Base-by-base conservation (phyloP, 2,329 filamentous ascomycete genomes). In the Rhinocladiella mackenziei region DNA sequence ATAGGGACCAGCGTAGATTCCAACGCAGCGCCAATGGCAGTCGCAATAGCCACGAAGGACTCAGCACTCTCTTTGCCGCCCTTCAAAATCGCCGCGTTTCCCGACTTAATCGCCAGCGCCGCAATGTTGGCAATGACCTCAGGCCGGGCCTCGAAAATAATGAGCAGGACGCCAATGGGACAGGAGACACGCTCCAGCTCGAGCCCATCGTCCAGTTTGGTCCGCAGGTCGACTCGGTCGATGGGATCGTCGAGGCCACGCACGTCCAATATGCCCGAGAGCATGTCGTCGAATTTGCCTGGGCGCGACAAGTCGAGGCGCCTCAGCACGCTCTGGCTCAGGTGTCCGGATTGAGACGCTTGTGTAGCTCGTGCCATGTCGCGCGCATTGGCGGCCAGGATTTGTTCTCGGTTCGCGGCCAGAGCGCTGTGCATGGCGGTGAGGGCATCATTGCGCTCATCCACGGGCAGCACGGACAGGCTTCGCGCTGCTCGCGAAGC, bases 91-190 rank as follows among this genome's bases (percentile, higher is more conserved):
- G 89, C 92, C 25, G 92, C 86, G 66, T 98, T 98, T 59, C 89
- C 92, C 9, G 91, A 97, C 66, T 98, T 98, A 67, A 98, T 86
- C 26, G 92, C 89, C 17, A 98, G 75, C 3, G 89, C 87, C 51
- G 92, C 89, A 61, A 98, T 97, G 66, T 98, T 98, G 62, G 91
- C 92, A 61, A 98, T 96, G 54, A 98, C 92, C 69, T 98, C 92
- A 5, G 92, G 92, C 5, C 92, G 84, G 25, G 92, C 92, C 70
- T 98, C 92, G 62, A 98, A 98, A 61, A 98, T 97, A 68, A 98
- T 92, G 56, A 98, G 78, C 30, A 98, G 78, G n/a, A 97, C 89
- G 48, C 92, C 92, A 57, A 98, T 97, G 4, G 92, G 92, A 63
- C 88, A 95, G 29, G 87, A 89, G 34, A 95, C 85, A 51, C 89